Evolutionary conservation across 192 early-diverging fungal species (phyloP).

Genomic region (Backusella sp.): DNA sequence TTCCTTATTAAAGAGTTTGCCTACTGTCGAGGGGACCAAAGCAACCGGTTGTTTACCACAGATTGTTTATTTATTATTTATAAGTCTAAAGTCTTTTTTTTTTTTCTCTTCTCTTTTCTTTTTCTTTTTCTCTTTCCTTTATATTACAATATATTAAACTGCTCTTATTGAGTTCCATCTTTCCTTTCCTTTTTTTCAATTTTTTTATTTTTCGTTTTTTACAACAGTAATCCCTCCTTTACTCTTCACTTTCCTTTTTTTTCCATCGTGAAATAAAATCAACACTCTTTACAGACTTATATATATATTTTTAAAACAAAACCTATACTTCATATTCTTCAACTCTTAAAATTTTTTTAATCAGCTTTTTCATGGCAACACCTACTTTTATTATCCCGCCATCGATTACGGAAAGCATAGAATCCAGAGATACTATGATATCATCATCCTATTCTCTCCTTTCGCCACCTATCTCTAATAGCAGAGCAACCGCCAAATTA

Average conservation of each 20-base stretch:
- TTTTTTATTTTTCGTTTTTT: not conserved
- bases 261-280: not conserved
- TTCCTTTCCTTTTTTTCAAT: not conserved
- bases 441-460: constrained; percentile 1
- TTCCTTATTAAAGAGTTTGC: constrained; percentile 11
- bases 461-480: constrained; percentile 1
- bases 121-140: not conserved
- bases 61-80: constrained; percentile 1
- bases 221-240: not conserved
- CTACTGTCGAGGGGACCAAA: not conserved
- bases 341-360: not conserved
- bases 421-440: not conserved
- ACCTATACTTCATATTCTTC: not conserved
- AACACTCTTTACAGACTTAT: not conserved
- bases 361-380: not conserved
- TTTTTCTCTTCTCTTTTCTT: not conserved
- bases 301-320: not conserved
- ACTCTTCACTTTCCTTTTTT: constrained; percentile 1
- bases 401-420: not conserved
- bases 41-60: not conserved
- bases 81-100: not conserved
- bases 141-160: not conserved
- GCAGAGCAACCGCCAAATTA: not conserved
- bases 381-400: not conserved
- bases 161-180: not conserved